These are phyloP conservation scores for Vaccinium vitisidaea DNA, from an alignment of 148 eudicot genomes.

Conservation along the genomic window DNA sequence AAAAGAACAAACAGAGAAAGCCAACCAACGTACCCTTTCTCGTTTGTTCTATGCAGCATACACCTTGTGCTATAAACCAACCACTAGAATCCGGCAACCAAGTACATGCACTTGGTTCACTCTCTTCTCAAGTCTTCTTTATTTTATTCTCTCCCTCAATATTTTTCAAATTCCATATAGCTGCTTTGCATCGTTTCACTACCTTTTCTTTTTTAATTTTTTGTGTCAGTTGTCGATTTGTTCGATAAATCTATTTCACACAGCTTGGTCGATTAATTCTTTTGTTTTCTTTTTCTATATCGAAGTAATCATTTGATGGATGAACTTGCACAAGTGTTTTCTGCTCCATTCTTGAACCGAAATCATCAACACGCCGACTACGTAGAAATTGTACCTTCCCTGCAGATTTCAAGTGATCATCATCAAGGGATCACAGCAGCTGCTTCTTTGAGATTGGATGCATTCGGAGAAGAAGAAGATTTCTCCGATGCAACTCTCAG, in stretches of 20 bases:
- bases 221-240: no score
- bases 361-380: conserved; percentile 13
- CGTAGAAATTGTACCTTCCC: conserved; percentile 12
- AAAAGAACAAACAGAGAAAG: no score
- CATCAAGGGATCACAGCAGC: neutral
- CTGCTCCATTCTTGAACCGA: conserved; percentile 20
- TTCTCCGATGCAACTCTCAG: conserved; percentile 48
- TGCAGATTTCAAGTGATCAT: neutral
- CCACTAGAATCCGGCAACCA: neutral
- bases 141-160: no score
- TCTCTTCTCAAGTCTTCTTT: neutral
- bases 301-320: neutral
- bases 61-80: no score
- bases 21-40: no score
- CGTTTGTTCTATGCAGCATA: no score
- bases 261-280: neutral
- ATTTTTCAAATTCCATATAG: no score
- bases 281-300: neutral
- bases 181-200: no score
- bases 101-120: neutral
- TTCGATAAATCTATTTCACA: neutral
- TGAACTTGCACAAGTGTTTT: conserved; percentile 19
- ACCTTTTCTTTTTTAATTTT: no score
- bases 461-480: conserved; percentile 16
- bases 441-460: conserved; percentile 18